phyloP scores from a whole-genome alignment of 129 eudicot genomes.

The Flaveria linearis region DNA sequence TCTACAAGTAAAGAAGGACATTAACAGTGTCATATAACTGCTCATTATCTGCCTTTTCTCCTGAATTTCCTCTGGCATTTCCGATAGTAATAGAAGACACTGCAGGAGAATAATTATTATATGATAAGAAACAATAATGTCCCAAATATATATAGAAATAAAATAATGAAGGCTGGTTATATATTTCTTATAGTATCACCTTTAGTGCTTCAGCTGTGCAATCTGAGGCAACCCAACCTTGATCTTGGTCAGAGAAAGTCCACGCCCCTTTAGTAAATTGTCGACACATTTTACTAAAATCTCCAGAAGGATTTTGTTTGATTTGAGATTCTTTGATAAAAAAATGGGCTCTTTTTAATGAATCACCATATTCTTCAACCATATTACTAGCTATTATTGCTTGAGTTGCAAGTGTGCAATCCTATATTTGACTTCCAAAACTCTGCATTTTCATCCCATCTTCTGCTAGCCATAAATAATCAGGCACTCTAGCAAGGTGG shows the following conservation, averaged over 20 bases:
- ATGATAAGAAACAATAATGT: background rate
- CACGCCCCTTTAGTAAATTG: slow-evolving; percentile 49
- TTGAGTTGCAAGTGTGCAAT: slow-evolving; percentile 66
- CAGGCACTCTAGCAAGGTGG: slow-evolving; percentile 77
- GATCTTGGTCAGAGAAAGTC: slow-evolving; percentile 60
- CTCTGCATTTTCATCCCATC: slow-evolving; percentile 90
- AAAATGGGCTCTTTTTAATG: slow-evolving; percentile 66
- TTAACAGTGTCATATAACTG: slow-evolving; percentile 45
- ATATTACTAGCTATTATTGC: slow-evolving; percentile 66
- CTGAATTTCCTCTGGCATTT: slow-evolving; percentile 46
- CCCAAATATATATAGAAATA: background rate
- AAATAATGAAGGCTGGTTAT: background rate
- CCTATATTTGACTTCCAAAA: slow-evolving; percentile 85
- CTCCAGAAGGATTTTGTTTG: slow-evolving; percentile 48
- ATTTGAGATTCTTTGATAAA: slow-evolving; percentile 72
- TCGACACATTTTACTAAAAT: slow-evolving; percentile 42
- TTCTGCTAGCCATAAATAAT: slow-evolving; percentile 80
- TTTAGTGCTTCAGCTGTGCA: slow-evolving; percentile 51
- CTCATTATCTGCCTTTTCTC: slow-evolving; percentile 40
- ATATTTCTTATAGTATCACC: slow-evolving; percentile 18
- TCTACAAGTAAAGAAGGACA: slow-evolving; percentile 40
- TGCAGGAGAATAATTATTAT: slow-evolving; percentile 26
- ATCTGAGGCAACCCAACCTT: slow-evolving; percentile 52
- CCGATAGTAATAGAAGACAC: slow-evolving; percentile 49
- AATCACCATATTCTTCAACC: slow-evolving; percentile 77